phyloP scores from a whole-genome alignment of 306 rosid genomes.

The Hippophae tibetana region DNA sequence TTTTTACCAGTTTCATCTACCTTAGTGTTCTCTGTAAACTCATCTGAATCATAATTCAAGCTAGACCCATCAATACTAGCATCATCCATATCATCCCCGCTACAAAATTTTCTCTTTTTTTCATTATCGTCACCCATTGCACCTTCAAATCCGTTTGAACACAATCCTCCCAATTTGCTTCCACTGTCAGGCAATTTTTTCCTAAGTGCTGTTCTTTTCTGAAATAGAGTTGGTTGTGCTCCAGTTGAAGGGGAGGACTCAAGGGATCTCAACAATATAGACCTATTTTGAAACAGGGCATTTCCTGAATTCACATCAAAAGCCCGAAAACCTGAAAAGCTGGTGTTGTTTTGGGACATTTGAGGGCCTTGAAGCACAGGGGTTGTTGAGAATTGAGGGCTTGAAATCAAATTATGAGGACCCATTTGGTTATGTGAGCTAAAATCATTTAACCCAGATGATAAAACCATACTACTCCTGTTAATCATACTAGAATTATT shows the following conservation, averaged over 20 bases:
- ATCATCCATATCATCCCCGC: conserved; percentile 50
- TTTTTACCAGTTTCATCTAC: conserved; percentile 39
- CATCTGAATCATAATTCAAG: conserved; percentile 80
- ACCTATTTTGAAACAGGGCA: conserved; percentile 35
- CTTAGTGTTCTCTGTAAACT: conserved; percentile 32
- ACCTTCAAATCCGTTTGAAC: background rate
- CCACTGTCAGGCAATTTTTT: conserved; percentile 25
- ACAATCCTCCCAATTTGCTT: conserved; percentile 38
- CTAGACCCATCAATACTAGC: conserved; percentile 49
- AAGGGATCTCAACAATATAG: conserved; percentile 44
- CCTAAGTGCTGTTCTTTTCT: conserved; percentile 56
- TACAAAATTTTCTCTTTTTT: conserved; percentile 36
- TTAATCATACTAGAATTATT: background rate
- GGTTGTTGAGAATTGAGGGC: conserved; percentile 28
- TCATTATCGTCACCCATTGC: conserved; percentile 23
- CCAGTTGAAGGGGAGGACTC: conserved; percentile 41
- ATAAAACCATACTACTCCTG: conserved; percentile 11
- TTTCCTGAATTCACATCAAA: conserved; percentile 36
- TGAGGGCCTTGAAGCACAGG: background rate
- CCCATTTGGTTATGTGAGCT: conserved; percentile 26
- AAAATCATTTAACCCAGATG: conserved; percentile 31
- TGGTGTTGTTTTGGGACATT: background rate
- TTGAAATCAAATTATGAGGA: conserved; percentile 31
- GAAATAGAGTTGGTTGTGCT: conserved; percentile 64
- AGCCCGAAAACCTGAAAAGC: conserved; percentile 26